Base-by-base conservation (phyloP, 1,284 basidiomycete species). In the Pseudozyma sp. region DNA sequence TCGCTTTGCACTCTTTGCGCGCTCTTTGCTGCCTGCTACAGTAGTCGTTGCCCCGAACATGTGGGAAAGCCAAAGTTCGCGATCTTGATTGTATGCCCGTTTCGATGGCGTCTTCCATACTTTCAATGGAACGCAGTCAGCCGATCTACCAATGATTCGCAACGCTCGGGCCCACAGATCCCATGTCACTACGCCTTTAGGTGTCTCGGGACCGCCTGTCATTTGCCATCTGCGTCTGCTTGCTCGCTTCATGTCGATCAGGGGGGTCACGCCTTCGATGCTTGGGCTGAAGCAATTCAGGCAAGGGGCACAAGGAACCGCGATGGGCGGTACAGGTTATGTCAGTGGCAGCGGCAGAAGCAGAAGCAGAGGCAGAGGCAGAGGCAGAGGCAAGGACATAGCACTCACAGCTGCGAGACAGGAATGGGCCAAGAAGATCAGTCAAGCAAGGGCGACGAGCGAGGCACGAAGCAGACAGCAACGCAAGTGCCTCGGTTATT, bases 401-500 rank as follows among this genome's bases (percentile, higher is more conserved):
- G 25, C 25, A 31, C 25, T 31, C 25, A 31, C 43, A 44, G 43
- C 43, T 44, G 39, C 39, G 16, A 40, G 39, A 13, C 11, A 40
- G 39, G 39, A 40, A 40, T 40, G 39, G 9, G 39, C 25, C 25
- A 31, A 31, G 25, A 31, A 31, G 25, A 31, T 31, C 25, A 31
- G 36, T 21, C 19, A 47, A 7, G 25, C 34, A 56, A 60, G 58
- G 56, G 52, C 36, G 38, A n/a, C 45, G 35, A 44, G 39, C 21
- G 50, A 49, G 36, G 56, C 39, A 52, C 6, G 35, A 45, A 54
- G 43, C 16, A 16, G n/a, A 55, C 36, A 25, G 67, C 60, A 25
- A 7, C 50, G 45, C 51, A 38, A 70, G 68, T 65, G 58, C 61
- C 68, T 70, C 68, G 68, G 57, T 44, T 70, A 58, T 16, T 39